Conservation (phyloP, 495 filamentous ascomycete genomes). For the Oidiodendron maius region DNA sequence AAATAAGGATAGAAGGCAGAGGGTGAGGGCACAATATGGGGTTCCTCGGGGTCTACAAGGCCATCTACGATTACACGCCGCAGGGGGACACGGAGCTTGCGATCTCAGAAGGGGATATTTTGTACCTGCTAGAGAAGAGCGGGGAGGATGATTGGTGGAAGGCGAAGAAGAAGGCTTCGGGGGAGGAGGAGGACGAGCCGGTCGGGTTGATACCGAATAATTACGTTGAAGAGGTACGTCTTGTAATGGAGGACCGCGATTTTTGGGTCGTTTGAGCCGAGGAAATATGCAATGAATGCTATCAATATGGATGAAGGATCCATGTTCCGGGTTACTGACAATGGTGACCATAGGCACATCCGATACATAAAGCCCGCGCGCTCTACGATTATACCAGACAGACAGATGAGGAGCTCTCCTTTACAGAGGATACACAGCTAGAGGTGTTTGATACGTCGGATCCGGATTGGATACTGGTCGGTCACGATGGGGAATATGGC, state of each 20-base stretch:
- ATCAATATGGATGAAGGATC: too few relatives aligned
- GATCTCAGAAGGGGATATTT: slow-evolving; percentile 81
- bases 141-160: slow-evolving; percentile 96
- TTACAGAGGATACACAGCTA: slow-evolving; percentile 80
- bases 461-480: slow-evolving; percentile 95
- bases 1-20: too few relatives aligned
- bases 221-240: slow-evolving; percentile 89
- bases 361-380: slow-evolving; percentile 68
- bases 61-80: slow-evolving; percentile 88
- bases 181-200: slow-evolving; percentile 90
- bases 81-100: slow-evolving; percentile 84
- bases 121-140: slow-evolving; percentile 90
- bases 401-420: slow-evolving; percentile 96
- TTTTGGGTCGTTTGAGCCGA: too few relatives aligned
- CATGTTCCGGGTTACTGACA: slow-evolving; percentile 8
- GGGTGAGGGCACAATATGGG: too few relatives aligned
- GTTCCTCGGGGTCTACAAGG: slow-evolving; percentile 89
- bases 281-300: too few relatives aligned
- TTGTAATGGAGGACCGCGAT: too few relatives aligned
- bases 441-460: slow-evolving; percentile 85
- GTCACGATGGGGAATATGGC: slow-evolving; percentile 77
- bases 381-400: slow-evolving; percentile 95
- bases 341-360: slow-evolving; percentile 58
- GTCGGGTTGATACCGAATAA: slow-evolving; percentile 91
- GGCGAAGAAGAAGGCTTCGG: slow-evolving; percentile 91